phyloP scores from a whole-genome alignment of 345 rosid species.

The Ailanthus altissimus region DNA sequence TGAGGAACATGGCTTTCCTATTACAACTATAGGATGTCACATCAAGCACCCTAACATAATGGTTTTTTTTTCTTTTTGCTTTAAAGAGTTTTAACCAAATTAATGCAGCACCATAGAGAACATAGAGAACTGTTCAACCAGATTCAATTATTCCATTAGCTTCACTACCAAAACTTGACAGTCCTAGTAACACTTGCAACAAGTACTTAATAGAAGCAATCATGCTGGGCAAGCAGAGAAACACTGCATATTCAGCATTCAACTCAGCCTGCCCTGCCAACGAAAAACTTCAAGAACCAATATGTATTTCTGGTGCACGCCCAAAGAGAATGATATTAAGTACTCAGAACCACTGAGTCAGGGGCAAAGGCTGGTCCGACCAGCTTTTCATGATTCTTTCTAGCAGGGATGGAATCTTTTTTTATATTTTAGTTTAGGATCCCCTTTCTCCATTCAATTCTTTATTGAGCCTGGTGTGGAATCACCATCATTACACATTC shows the following conservation, averaged over 20 bases:
- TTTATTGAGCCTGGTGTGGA: too few species aligned
- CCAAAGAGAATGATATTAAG: not conserved
- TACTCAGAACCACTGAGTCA: not conserved
- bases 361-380: too few species aligned
- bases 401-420: too few species aligned
- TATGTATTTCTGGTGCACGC: not conserved
- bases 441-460: too few species aligned
- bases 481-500: too few species aligned
- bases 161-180: not conserved
- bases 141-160: not conserved
- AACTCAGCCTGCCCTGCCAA: not conserved
- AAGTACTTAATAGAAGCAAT: not conserved
- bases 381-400: too few species aligned
- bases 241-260: not conserved
- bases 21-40: not conserved
- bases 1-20: constrained; percentile 1
- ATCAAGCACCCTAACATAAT: not conserved
- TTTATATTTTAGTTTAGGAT: too few species aligned
- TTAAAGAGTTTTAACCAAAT: constrained; percentile 6
- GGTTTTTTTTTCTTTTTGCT: not conserved
- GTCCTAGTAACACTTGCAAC: not conserved
- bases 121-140: not conserved
- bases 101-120: not conserved
- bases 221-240: not conserved
- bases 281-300: not conserved